Conservation (phyloP, 306 rosid species). For the Alnus glutinosa region DNA sequence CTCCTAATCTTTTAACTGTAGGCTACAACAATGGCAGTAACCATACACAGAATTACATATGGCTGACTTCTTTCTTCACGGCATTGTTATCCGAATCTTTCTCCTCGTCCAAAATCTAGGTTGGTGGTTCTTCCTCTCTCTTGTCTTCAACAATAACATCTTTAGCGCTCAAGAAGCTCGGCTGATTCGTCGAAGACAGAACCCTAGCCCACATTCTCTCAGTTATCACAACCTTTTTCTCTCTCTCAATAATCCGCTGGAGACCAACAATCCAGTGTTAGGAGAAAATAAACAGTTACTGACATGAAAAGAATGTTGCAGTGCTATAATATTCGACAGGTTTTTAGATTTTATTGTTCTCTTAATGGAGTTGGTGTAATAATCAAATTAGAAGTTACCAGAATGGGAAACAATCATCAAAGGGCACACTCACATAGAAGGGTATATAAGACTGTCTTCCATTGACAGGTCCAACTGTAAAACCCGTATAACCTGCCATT, state of each 20-base stretch:
- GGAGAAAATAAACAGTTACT: neutral
- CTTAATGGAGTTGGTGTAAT: neutral
- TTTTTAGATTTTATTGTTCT: too few species aligned
- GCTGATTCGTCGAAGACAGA: slow-evolving; percentile 91
- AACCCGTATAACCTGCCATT: slow-evolving; percentile 96
- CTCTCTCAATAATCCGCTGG: slow-evolving; percentile 79
- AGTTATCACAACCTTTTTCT: slow-evolving; percentile 78
- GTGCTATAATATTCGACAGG: neutral
- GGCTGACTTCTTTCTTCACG: slow-evolving; percentile 28
- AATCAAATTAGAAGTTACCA: neutral
- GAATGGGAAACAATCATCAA: neutral
- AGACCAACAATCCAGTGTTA: neutral
- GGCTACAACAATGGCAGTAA: neutral
- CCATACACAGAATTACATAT: neutral
- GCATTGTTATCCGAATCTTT: slow-evolving; percentile 19
- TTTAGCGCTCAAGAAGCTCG: slow-evolving; percentile 63
- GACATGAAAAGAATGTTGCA: neutral
- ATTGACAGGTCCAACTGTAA: slow-evolving; percentile 73
- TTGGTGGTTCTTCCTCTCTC: slow-evolving; percentile 36
- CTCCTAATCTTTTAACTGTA: neutral
- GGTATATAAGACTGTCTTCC: slow-evolving; percentile 94
- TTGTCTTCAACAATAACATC: slow-evolving; percentile 40
- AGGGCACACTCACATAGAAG: slow-evolving; percentile 62
- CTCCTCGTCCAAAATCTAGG: slow-evolving; percentile 21
- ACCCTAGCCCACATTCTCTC: slow-evolving; percentile 99